Base-by-base conservation (phyloP, 1,284 basidiomycete genomes). In the Ceratorhiza oryzae-sativae region DNA sequence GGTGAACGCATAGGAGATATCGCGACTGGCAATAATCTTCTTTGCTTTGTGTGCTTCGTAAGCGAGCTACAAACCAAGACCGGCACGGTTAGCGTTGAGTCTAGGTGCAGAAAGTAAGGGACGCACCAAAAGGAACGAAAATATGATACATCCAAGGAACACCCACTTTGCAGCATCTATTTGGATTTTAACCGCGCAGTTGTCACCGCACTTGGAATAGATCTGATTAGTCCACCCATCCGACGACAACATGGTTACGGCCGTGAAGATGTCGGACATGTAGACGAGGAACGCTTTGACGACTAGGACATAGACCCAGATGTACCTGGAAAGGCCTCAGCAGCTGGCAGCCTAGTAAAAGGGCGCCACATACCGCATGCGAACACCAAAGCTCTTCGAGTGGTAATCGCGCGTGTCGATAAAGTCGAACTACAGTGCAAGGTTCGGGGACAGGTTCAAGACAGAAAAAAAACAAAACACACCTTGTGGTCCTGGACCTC, bases 401-500 rank as follows among this genome's bases (percentile, higher is more conserved):
- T 89, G 90, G 82, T 97, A 99, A 79, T 98, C 96, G 72, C 89
- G 87, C 32, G 91, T 91, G 80, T 98, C 94, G 80, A 99, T 88
- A 80, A 98, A 98, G 85, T 99, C 97, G 79, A 98, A 98, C 95
- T 98, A 76, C 30, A 72, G 58, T 70, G 46, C 32, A 55, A 23
- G 62, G n/a, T n/a, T 72, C n/a, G 73, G 72, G 30, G 23, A 25
- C 25, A 10, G n/a, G 30, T 8, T 9, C n/a, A 8, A 34, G 2
- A 6, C 27, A 42, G 4, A 36, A 18, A 15, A 25, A 13, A 45
- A 39, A 45, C 51, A 60, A 49, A 72, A 73, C 84, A 62, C 75
- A 95, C 95, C 87, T 98, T 99, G 83, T 98, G 97, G 83, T 98
- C 97, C 72, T 93, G 94, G 55, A 99, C 96, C 77, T 93, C 88